These are phyloP conservation scores for Cryphonectria naterciae DNA, from an alignment of 2,329 filamentous ascomycete genomes.

Conservation along the genomic window DNA sequence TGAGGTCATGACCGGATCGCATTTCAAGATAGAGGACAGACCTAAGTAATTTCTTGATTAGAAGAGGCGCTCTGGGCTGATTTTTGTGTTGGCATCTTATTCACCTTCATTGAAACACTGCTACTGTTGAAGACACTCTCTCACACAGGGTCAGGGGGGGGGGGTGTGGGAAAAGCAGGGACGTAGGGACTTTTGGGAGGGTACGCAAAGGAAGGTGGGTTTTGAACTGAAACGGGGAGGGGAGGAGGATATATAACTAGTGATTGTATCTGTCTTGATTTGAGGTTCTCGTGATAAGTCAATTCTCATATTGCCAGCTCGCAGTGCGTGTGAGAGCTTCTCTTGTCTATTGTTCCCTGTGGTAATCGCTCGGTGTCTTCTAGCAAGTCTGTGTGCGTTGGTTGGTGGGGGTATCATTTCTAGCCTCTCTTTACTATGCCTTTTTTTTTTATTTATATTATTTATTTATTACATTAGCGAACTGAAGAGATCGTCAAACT, in stretches of 20 bases:
- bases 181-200: not conserved
- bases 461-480: slow-evolving; percentile 51
- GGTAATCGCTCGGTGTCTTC: not conserved
- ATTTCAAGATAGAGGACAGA: not conserved
- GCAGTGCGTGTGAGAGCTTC: not conserved
- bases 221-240: not conserved
- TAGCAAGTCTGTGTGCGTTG: not conserved
- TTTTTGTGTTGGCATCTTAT: not conserved
- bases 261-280: not conserved
- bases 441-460: slow-evolving; percentile 24
- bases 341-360: not conserved
- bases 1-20: not conserved
- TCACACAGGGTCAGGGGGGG: not conserved
- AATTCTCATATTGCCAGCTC: not conserved
- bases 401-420: slow-evolving; percentile 7
- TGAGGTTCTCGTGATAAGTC: not conserved
- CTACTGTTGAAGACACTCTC: not conserved
- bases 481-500: slow-evolving; percentile 75
- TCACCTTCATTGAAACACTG: not conserved
- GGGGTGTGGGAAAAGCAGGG: not conserved
- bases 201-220: not conserved
- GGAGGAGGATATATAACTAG: not conserved
- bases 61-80: not conserved
- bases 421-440: not conserved
- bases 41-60: not conserved